phyloP scores from a whole-genome alignment of 2,329 filamentous ascomycete species.

The Fusarium brachygibbosum region DNA sequence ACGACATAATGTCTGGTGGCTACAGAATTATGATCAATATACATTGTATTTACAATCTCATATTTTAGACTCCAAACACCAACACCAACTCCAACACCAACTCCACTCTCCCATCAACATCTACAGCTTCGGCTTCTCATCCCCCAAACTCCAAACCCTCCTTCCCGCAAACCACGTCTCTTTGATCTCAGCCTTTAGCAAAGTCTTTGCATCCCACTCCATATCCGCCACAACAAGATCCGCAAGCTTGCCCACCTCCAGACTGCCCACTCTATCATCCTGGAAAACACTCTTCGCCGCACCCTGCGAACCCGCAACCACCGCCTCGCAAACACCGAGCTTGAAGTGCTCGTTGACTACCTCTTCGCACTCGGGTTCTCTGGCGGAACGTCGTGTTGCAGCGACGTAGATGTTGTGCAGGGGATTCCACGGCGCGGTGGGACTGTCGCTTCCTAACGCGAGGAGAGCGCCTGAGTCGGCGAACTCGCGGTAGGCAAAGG shows the following conservation, averaged over 20 bases:
- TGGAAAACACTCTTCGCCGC: constrained; percentile 69
- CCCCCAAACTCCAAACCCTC: constrained; percentile 54
- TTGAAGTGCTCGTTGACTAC: constrained; percentile 66
- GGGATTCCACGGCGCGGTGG: constrained; percentile 67
- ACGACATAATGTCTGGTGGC: too few relatives aligned
- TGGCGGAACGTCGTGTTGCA: constrained; percentile 66
- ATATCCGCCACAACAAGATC: constrained; percentile 65
- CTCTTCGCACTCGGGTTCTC: constrained; percentile 58
- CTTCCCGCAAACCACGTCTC: constrained; percentile 68
- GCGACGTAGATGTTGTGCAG: constrained; percentile 69
- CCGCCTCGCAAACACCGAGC: constrained; percentile 64
- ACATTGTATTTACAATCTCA: constrained; percentile 1
- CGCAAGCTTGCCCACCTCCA: constrained; percentile 65
- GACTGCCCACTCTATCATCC: constrained; percentile 59
- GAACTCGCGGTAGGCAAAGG: constrained; percentile 74
- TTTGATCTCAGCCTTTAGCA: constrained; percentile 61
- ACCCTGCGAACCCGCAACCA: constrained; percentile 65
- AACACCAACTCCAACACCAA: constrained; percentile 1
- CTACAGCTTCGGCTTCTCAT: neutral
- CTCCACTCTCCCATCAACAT: neutral
- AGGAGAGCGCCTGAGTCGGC: constrained; percentile 65
- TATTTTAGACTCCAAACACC: constrained; percentile 28
- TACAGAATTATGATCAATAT: too few relatives aligned
- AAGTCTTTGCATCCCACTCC: constrained; percentile 62
- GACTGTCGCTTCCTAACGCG: constrained; percentile 69